phyloP scores from a whole-genome alignment of 345 rosid species.

The Triadica sebifera region DNA sequence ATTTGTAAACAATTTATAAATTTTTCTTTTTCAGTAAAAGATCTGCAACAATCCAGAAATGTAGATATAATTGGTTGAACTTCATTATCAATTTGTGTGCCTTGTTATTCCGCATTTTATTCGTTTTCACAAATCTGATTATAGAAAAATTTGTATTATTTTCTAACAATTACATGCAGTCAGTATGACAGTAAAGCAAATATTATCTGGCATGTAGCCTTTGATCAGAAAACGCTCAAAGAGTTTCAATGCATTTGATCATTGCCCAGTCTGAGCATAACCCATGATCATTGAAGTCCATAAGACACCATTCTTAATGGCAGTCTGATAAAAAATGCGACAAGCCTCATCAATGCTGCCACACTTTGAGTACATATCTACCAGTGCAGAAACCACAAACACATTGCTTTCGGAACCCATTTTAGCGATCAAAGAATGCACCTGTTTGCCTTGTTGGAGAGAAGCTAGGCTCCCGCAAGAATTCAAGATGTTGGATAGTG shows the following conservation, averaged over 20 bases:
- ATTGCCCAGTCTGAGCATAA: conserved; percentile 27
- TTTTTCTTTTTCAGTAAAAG: no score
- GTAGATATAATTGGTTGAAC: no score
- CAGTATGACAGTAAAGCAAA: conserved; percentile 22
- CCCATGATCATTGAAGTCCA: conserved; percentile 35
- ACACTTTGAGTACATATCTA: conserved; percentile 31
- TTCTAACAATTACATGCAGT: conserved; percentile 35
- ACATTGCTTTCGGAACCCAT: conserved; percentile 22
- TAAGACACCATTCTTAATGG: conserved; percentile 17
- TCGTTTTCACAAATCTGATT: no score
- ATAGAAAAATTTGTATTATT: no score
- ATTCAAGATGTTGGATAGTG: conserved; percentile 21
- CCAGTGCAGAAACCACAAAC: conserved; percentile 24
- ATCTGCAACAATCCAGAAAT: no score
- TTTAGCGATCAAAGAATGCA: conserved; percentile 27
- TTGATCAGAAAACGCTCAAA: conserved; percentile 17
- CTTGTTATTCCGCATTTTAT: no score
- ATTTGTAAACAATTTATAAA: no score
- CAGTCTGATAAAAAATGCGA: conserved; percentile 14
- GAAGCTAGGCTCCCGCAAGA: conserved; percentile 21
- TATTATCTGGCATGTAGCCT: conserved; percentile 18
- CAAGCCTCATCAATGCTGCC: conserved; percentile 25
- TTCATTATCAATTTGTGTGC: no score
- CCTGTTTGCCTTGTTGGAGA: conserved; percentile 18
- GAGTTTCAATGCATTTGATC: conserved; percentile 17